phyloP scores from a whole-genome alignment of 202 grass and related monocot genomes.

The Elaeis oleifera region DNA sequence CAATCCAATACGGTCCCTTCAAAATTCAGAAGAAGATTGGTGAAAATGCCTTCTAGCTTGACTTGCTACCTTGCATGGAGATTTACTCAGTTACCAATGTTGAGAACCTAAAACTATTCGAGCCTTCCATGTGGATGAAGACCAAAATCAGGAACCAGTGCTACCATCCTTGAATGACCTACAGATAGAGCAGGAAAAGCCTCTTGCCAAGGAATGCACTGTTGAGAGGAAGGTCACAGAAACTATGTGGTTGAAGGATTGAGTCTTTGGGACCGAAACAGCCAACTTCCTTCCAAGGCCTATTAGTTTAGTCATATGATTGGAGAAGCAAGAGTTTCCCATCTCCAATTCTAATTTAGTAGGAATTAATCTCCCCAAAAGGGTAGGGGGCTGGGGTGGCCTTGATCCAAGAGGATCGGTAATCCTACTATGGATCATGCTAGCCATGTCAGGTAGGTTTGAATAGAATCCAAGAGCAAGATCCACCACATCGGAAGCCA shows the following conservation, averaged over 20 bases:
- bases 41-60: neutral
- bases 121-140: neutral
- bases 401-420: too few relatives aligned
- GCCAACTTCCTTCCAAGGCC: neutral
- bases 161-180: neutral
- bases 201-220: neutral
- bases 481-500: too few relatives aligned
- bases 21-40: neutral
- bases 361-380: too few relatives aligned
- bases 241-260: neutral
- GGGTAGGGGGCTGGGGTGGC: too few relatives aligned
- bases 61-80: neutral
- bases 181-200: neutral
- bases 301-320: neutral
- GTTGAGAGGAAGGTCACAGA: neutral
- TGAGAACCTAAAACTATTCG: neutral
- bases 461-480: too few relatives aligned
- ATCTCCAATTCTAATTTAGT: too few relatives aligned
- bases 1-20: neutral
- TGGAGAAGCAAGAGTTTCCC: too few relatives aligned
- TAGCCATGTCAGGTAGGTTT: too few relatives aligned
- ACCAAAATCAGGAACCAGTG: neutral
- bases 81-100: neutral
- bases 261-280: neutral
- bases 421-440: too few relatives aligned